These are phyloP conservation scores for Mycena venus DNA, from an alignment of 768 basidiomycete genomes.

Conservation along the genomic window DNA sequence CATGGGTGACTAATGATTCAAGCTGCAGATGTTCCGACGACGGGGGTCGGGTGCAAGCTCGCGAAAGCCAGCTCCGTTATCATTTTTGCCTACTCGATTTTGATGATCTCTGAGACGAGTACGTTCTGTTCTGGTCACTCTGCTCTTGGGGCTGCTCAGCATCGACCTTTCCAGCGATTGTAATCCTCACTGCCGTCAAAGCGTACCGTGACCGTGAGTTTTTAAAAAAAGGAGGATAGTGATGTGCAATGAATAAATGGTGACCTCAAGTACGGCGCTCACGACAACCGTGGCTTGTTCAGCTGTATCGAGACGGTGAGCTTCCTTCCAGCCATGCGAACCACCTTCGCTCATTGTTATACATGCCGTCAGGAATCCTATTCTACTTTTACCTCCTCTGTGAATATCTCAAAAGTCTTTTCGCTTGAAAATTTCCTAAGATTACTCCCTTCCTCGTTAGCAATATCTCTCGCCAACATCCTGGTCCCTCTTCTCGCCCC, in stretches of 20 bases:
- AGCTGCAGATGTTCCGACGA: conserved; percentile 33
- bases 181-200: conserved; percentile 50
- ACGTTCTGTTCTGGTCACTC: conserved; percentile 18
- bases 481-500: conserved; percentile 52
- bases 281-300: conserved; percentile 48
- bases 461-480: conserved; percentile 54
- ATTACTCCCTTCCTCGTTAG: conserved; percentile 36
- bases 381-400: conserved; percentile 56
- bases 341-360: too few species aligned
- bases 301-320: conserved; percentile 55
- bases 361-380: conserved; percentile 45
- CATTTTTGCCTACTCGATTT: conserved; percentile 51
- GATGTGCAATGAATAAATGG: too few species aligned
- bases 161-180: conserved; percentile 45
- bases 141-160: too few species aligned
- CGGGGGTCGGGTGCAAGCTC: conserved; percentile 47
- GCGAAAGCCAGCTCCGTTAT: conserved; percentile 51
- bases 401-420: too few species aligned
- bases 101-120: conserved; percentile 57
- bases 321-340: neutral
- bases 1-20: neutral
- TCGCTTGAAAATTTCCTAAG: neutral
- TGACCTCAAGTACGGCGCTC: conserved; percentile 46
- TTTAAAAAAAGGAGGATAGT: too few species aligned
- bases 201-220: conserved; percentile 55